A percentile compares a stretch with the other conserved stretches of the same genome.
These are phyloP conservation scores for Remersonia thermophila DNA, from an alignment of 2,329 filamentous ascomycete genomes.

Conservation along the genomic window DNA sequence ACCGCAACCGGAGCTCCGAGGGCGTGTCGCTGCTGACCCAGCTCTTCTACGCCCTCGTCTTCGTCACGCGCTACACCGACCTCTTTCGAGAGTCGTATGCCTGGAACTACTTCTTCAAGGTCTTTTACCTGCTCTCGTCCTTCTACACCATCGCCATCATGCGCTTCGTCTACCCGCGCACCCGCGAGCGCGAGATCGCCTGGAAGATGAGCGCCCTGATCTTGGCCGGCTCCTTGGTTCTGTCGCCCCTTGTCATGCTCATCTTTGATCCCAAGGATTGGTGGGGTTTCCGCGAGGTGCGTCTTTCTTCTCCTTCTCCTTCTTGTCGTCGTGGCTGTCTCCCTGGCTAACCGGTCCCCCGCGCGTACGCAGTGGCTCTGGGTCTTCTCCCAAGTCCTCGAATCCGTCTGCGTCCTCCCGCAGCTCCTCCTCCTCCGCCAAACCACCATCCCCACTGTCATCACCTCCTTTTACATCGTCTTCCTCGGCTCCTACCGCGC, in stretches of 20 bases:
- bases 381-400: slow-evolving; percentile 83
- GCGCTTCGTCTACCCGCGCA: slow-evolving; percentile 74
- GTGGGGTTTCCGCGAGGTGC: slow-evolving; percentile 41
- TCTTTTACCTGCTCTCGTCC: slow-evolving; percentile 75
- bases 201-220: slow-evolving; percentile 77
- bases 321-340: slow-evolving; percentile 4
- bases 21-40: slow-evolving; percentile 89
- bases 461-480: slow-evolving; percentile 91
- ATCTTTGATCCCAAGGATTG: slow-evolving; percentile 43
- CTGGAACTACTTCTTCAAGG: slow-evolving; percentile 77
- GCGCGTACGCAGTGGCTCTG: slow-evolving; percentile 51
- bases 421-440: slow-evolving; percentile 86
- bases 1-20: slow-evolving; percentile 77
- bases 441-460: slow-evolving; percentile 89
- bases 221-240: slow-evolving; percentile 49
- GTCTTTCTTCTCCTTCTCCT: slow-evolving; percentile 13
- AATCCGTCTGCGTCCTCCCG: slow-evolving; percentile 80
- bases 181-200: slow-evolving; percentile 81
- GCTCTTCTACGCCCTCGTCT: slow-evolving; percentile 74
- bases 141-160: slow-evolving; percentile 81
- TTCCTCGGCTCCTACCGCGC: slow-evolving; percentile 78
- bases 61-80: slow-evolving; percentile 77
- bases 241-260: slow-evolving; percentile 61
- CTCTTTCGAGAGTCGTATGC: slow-evolving; percentile 46
- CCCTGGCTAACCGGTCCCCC: slow-evolving; percentile 3